Evolutionary conservation across 1,284 basidiomycete genomes (phyloP).

Genomic region (Psilocybe mexicana): DNA sequence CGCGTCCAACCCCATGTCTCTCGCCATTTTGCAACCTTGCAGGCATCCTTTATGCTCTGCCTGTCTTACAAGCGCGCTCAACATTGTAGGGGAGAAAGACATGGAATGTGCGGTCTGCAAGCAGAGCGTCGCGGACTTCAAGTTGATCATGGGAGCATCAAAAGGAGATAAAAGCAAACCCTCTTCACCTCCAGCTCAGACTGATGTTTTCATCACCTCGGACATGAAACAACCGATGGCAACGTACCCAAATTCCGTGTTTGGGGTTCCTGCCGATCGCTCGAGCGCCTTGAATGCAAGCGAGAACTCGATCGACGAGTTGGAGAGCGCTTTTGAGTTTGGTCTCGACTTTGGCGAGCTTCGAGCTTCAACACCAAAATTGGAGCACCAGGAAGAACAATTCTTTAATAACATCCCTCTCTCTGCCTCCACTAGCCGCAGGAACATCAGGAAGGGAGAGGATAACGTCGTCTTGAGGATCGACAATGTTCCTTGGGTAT

Average conservation of each 20-base stretch:
- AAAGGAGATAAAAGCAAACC: constrained; percentile 10
- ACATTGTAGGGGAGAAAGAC: constrained; percentile 83
- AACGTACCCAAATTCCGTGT: background rate
- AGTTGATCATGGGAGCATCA: constrained; percentile 38
- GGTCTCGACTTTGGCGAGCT: constrained; percentile 34
- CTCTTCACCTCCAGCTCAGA: background rate
- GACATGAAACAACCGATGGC: background rate
- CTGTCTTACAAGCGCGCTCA: constrained; percentile 78
- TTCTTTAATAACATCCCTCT: background rate
- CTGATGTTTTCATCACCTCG: background rate
- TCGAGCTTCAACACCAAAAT: constrained; percentile 41
- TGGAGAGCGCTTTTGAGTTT: constrained; percentile 43
- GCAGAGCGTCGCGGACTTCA: constrained; percentile 65
- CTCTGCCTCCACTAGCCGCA: background rate
- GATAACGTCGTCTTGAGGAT: constrained; percentile 70
- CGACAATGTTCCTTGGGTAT: constrained; percentile 84
- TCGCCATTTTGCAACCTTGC: constrained; percentile 73
- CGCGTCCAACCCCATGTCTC: constrained; percentile 41
- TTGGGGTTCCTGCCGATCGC: background rate
- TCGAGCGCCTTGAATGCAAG: background rate
- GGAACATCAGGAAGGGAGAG: constrained; percentile 21
- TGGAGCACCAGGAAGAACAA: constrained; percentile 25
- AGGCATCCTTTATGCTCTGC: constrained; percentile 71
- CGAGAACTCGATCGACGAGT: constrained; percentile 21
- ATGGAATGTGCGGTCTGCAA: constrained; percentile 81